Conservation (phyloP, 139 green algal genomes). For the Asterochloris sp. region DNA sequence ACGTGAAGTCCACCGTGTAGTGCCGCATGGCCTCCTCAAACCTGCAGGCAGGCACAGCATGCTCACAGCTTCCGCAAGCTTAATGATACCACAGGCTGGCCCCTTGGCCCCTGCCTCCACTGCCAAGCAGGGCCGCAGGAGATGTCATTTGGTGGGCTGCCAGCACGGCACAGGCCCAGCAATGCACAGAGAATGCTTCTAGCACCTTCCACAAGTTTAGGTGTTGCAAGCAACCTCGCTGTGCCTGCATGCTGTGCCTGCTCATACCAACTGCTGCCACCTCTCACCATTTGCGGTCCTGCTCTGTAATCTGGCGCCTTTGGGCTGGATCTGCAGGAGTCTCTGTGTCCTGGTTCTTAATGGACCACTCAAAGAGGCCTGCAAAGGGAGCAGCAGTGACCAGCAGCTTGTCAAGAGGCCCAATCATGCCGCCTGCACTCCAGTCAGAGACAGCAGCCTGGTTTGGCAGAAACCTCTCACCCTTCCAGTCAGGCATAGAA, state of each 20-base stretch:
- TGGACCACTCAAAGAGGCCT: constrained; percentile 87
- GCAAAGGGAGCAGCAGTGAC: not conserved
- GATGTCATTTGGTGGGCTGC: not conserved
- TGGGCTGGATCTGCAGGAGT: not conserved
- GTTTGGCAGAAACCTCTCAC: too few relatives aligned
- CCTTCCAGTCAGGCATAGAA: too few relatives aligned
- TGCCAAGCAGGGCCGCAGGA: not conserved
- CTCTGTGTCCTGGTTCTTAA: constrained; percentile 59
- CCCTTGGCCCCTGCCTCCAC: not conserved
- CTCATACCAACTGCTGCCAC: not conserved
- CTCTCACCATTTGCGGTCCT: constrained; percentile 42
- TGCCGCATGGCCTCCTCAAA: constrained; percentile 60
- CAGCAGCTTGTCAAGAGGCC: not conserved
- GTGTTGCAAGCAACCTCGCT: not conserved
- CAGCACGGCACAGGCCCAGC: not conserved
- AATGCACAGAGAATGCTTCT: not conserved
- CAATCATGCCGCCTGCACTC: too few relatives aligned
- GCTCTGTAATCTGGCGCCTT: constrained; percentile 18
- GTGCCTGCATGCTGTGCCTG: not conserved
- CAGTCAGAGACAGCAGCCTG: too few relatives aligned
- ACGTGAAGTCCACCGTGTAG: constrained; percentile 63
- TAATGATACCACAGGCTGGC: not conserved
- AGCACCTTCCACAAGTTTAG: not conserved
- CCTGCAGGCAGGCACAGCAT: constrained; percentile 29
- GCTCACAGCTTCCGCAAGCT: not conserved